Evolutionary conservation across 495 filamentous ascomycete species (phyloP).

Genomic region (Daldinia concentrica): DNA sequence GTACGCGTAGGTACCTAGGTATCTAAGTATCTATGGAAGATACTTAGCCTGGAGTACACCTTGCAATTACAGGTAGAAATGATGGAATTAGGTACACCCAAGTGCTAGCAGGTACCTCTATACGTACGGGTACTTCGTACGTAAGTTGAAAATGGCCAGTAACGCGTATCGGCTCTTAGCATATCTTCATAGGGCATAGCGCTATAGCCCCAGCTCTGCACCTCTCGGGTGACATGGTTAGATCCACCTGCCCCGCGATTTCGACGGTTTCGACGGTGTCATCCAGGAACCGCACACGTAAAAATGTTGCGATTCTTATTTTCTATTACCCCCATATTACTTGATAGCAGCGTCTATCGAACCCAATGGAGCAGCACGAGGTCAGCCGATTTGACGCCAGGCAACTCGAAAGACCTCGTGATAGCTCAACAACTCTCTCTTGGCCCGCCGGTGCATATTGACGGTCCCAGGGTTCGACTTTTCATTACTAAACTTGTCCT

Average conservation of each 20-base stretch:
- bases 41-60: background rate
- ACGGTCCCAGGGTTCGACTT: conserved; percentile 28
- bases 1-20: background rate
- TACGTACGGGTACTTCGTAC: conserved; percentile 28
- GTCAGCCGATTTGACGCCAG: conserved; percentile 48
- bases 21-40: too few species aligned
- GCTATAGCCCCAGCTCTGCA: conserved; percentile 36
- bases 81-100: background rate
- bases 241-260: conserved; percentile 42
- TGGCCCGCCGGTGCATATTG: conserved; percentile 31
- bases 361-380: conserved; percentile 42
- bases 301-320: conserved; percentile 37
- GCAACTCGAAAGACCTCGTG: conserved; percentile 42
- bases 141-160: conserved; percentile 20
- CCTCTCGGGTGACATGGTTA: conserved; percentile 41
- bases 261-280: conserved; percentile 33
- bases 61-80: background rate
- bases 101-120: background rate
- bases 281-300: conserved; percentile 40
- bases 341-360: conserved; percentile 45
- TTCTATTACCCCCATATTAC: conserved; percentile 52
- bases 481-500: conserved; percentile 43
- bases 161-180: conserved; percentile 15
- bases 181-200: conserved; percentile 27
- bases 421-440: conserved; percentile 39